Evolutionary conservation across 2,329 filamentous ascomycete species (phyloP), one percentile per base, ranked within the genome.

Genomic region (Phialocephala sp.): DNA sequence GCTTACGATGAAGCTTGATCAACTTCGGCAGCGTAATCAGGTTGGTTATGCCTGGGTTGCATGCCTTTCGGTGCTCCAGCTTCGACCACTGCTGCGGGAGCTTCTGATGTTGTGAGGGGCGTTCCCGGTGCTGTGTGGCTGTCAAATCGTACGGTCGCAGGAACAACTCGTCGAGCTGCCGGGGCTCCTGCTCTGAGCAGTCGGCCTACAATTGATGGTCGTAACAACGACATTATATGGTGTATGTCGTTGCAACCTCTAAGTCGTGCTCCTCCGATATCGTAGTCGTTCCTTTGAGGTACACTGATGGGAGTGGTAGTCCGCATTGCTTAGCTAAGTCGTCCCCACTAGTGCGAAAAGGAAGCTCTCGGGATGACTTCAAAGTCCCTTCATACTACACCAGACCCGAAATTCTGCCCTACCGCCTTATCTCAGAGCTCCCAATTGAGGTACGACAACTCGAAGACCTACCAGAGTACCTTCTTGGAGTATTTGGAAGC

Each of bases 1-100:
- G 56, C 90, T 77, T 86, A 97, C 94, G 94, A 97, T 71, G 93
- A 96, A 69, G 91, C 91, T 80, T 93, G 94, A 80, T 98, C 94
- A 73, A 91, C 85, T 59, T 89, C 89, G 52, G 90, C 90, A 71
- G 86, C 85, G 78, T 96, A 97, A 77, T 97, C 90, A 67, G 92
- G 93, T 73, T 91, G 85, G 78, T 95, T 76, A 54, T 72, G 68
- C 61, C 64, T 70, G 9, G 63, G 63, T 47, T 65, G 15, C 9
- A 59, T 50, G 50, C 70, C 65, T 45, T 71, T 70, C 6, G 61
- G 20, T 35, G 68, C 65, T 47, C 43, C 61, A 39, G 66, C 57
- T 52, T 63, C 67, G 27, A 59, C 66, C 32, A 70, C 60, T 47
- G 57, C 60, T 67, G 72, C 50, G 67, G 70, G 47, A 63, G 55